A percentile compares a stretch with the other conserved stretches of the same genome.
Conservation (phyloP, 1,139 yeast genomes). For the Pichiaceae sp. region DNA sequence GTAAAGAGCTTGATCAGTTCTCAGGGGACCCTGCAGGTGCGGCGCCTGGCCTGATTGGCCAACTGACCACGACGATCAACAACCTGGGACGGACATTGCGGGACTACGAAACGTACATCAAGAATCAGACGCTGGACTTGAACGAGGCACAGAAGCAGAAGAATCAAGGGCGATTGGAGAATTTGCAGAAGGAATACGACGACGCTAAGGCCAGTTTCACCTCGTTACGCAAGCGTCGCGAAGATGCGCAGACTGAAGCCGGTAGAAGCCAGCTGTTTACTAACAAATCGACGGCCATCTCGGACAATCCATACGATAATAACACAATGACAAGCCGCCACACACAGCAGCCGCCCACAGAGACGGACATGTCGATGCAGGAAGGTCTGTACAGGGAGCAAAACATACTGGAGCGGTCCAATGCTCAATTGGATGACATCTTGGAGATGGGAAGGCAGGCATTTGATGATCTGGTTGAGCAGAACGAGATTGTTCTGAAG, state of each 20-base stretch:
- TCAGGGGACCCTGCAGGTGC: constrained; percentile 60
- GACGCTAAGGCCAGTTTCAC: constrained; percentile 54
- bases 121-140: constrained; percentile 37
- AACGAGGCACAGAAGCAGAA: constrained; percentile 51
- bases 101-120: constrained; percentile 62
- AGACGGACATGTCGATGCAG: constrained; percentile 33
- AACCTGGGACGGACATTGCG: constrained; percentile 68
- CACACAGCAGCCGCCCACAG: constrained; percentile 3
- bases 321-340: constrained; percentile 6
- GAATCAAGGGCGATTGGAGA: constrained; percentile 53
- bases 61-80: constrained; percentile 75
- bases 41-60: constrained; percentile 63
- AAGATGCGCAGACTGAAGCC: constrained; percentile 29
- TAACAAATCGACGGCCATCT: constrained; percentile 33
- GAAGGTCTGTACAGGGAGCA: constrained; percentile 68
- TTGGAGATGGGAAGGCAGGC: constrained; percentile 85
- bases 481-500: constrained; percentile 60
- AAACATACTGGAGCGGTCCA: constrained; percentile 58
- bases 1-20: constrained; percentile 59
- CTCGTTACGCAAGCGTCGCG: constrained; percentile 56
- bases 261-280: constrained; percentile 31
- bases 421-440: constrained; percentile 79
- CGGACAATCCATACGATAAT: constrained; percentile 57
- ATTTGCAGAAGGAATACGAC: constrained; percentile 51
- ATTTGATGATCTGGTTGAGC: constrained; percentile 79